Conservation (phyloP, 257 asterid genomes). For the Cinchona pubescens region DNA sequence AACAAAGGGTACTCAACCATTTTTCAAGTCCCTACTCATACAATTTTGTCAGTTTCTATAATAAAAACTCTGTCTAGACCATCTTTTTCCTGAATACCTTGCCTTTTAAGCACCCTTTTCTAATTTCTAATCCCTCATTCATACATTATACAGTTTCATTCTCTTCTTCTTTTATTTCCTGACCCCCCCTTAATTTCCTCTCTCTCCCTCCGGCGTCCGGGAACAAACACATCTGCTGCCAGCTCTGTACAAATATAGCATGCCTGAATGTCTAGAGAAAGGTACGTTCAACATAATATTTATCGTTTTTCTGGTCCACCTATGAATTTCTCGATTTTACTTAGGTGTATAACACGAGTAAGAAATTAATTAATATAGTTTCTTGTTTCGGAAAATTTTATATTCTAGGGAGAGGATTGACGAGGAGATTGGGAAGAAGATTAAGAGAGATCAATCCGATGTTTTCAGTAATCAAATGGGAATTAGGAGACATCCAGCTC, state of each 20-base stretch:
- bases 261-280: slow-evolving; percentile 94
- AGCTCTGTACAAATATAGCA: slow-evolving; percentile 45
- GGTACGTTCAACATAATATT: slow-evolving; percentile 31
- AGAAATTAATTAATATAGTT: too few relatives aligned
- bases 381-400: not conserved
- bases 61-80: slow-evolving; percentile 34
- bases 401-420: slow-evolving; percentile 70
- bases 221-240: slow-evolving; percentile 18
- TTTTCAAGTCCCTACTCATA: not conserved
- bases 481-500: slow-evolving; percentile 39
- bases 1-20: not conserved
- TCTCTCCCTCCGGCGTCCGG: slow-evolving; percentile 23
- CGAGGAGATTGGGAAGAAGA: slow-evolving; percentile 82
- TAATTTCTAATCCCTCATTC: slow-evolving; percentile 5
- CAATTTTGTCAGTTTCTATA: slow-evolving; percentile 24
- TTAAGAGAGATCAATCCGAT: slow-evolving; percentile 69
- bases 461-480: slow-evolving; percentile 33
- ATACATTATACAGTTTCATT: slow-evolving; percentile 24
- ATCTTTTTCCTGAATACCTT: slow-evolving; percentile 48
- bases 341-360: not conserved
- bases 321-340: too few relatives aligned
- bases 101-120: slow-evolving; percentile 77
- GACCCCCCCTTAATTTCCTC: not conserved
- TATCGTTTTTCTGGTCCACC: too few relatives aligned
- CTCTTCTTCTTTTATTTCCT: slow-evolving; percentile 1